Percentiles rank a stretch among this genome's conserved stretches.
These are phyloP conservation scores for Mortierella sp. DNA, from an alignment of 371 early-diverging fungal species.

Conservation along the genomic window DNA sequence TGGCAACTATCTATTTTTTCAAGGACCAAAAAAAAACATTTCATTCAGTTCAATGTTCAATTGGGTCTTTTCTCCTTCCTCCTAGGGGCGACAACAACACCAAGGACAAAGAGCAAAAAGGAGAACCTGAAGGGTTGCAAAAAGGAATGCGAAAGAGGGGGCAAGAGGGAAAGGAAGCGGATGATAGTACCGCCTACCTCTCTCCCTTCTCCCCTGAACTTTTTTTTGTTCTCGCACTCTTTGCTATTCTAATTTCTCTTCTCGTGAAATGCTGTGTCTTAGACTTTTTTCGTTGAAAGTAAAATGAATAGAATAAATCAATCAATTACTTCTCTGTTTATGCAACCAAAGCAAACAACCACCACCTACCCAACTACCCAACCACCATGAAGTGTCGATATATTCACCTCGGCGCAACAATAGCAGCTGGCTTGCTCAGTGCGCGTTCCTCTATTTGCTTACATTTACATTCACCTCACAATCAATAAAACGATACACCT, in stretches of 20 bases:
- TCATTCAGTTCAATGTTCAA: not conserved
- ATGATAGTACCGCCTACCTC: not conserved
- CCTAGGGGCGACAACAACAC: not conserved
- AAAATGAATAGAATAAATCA: no score
- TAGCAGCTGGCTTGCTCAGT: no score
- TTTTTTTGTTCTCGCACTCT: no score
- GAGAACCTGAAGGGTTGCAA: not conserved
- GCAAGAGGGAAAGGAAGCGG: not conserved
- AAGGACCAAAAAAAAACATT: not conserved
- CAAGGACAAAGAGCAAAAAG: not conserved
- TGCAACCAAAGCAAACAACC: not conserved
- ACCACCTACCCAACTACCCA: no score
- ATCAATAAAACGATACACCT: not conserved
- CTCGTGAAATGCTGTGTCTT: no score
- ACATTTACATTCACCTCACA: not conserved
- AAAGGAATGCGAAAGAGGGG: not conserved
- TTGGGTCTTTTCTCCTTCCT: not conserved
- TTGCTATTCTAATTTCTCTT: no score
- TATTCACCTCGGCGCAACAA: no score
- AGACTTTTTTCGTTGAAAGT: no score
- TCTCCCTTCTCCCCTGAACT: not conserved
- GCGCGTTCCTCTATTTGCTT: not conserved
- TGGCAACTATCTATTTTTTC: not conserved
- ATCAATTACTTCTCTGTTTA: not conserved
- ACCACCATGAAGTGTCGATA: no score